Conservation (phyloP, 2,329 filamentous ascomycete genomes). For the Hypomyces rosellus region DNA sequence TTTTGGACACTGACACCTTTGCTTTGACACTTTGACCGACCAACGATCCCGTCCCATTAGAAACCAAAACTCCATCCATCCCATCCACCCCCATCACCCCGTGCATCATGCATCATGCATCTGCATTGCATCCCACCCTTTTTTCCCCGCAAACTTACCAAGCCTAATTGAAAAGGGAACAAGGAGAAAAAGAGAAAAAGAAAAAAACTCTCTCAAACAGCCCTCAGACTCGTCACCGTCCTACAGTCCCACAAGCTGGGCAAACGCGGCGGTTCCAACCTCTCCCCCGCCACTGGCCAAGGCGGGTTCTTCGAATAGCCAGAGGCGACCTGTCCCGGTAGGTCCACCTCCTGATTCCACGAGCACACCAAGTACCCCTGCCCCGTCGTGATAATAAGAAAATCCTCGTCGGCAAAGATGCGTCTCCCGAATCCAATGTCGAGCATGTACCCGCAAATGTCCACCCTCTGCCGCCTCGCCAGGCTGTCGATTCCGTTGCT, state of each 20-base stretch:
- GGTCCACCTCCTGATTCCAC: slow-evolving; percentile 3
- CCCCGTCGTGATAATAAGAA: slow-evolving; percentile 10
- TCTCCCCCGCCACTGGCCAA: slow-evolving; percentile 4
- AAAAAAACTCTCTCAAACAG: background rate
- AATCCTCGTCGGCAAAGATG: slow-evolving; percentile 10
- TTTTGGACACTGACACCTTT: too few relatives aligned
- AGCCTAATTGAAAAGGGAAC: too few relatives aligned
- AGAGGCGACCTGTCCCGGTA: background rate
- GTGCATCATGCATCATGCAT: background rate
- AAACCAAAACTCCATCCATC: background rate
- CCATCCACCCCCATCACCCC: background rate
- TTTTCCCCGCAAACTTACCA: background rate
- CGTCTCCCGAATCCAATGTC: slow-evolving; percentile 7
- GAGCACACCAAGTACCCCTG: slow-evolving; percentile 9
- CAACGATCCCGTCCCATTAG: background rate
- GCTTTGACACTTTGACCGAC: too few relatives aligned
- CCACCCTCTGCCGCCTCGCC: background rate
- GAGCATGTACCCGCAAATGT: slow-evolving; percentile 4
- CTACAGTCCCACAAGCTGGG: slow-evolving; percentile 8
- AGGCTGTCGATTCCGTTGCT: background rate
- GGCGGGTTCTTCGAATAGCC: slow-evolving; percentile 2
- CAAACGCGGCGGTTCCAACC: slow-evolving; percentile 9
- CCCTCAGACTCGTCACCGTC: slow-evolving; percentile 5
- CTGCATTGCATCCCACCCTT: background rate
- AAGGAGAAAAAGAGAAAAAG: too few relatives aligned